Evolutionary conservation across 2,329 filamentous ascomycete genomes (phyloP).

Genomic region (Colletotrichum chlorophyti): DNA sequence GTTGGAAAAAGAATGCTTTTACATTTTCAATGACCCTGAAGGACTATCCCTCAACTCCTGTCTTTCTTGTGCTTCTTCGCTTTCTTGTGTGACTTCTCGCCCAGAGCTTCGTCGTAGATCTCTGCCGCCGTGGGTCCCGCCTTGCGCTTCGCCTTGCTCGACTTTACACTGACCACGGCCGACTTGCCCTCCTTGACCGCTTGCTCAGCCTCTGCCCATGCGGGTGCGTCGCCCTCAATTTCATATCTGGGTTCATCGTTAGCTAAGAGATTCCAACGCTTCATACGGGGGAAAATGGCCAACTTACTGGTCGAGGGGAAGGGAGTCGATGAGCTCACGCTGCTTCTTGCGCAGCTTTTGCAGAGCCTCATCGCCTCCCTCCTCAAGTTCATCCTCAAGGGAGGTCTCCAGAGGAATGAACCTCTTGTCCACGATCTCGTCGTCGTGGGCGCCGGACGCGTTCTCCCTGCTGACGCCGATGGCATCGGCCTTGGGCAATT

Average conservation of each 20-base stretch:
- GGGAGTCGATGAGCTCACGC: slow-evolving; percentile 85
- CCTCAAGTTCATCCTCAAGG: slow-evolving; percentile 83
- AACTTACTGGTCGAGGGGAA: slow-evolving; percentile 85
- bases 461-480: slow-evolving; percentile 66
- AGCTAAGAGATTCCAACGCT: slow-evolving; percentile 12
- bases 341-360: slow-evolving; percentile 78
- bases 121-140: slow-evolving; percentile 65
- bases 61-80: slow-evolving; percentile 47
- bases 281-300: background rate
- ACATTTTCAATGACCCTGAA: background rate
- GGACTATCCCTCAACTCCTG: background rate
- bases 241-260: slow-evolving; percentile 58
- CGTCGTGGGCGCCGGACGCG: slow-evolving; percentile 70
- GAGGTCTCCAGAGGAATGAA: slow-evolving; percentile 75
- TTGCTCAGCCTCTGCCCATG: slow-evolving; percentile 76
- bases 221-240: slow-evolving; percentile 66
- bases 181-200: slow-evolving; percentile 70
- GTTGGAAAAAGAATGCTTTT: slow-evolving; percentile 19
- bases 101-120: slow-evolving; percentile 67
- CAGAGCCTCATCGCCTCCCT: slow-evolving; percentile 80
- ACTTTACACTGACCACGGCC: slow-evolving; percentile 82
- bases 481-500: slow-evolving; percentile 64
- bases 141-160: slow-evolving; percentile 79
- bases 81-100: slow-evolving; percentile 63
- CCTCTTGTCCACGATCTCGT: slow-evolving; percentile 68